phyloP scores from a whole-genome alignment of 2,329 filamentous ascomycete species.

The Drechslerella dactyloides region DNA sequence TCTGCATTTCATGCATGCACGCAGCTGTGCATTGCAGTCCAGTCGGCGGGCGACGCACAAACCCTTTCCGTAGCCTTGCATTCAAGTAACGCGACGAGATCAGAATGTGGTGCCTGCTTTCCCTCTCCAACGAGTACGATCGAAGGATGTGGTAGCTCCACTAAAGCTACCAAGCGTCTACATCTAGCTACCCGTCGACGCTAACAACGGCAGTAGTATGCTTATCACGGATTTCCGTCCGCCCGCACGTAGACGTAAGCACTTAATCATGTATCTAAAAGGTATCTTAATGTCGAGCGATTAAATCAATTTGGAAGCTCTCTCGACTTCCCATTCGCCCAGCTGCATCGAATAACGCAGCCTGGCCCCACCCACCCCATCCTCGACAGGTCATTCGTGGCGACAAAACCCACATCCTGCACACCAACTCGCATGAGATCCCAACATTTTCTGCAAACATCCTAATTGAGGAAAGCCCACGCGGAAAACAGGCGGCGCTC shows the following conservation, averaged over 20 bases:
- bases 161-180: background rate
- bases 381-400: background rate
- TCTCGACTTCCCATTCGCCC: background rate
- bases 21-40: background rate
- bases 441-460: slow-evolving; percentile 1
- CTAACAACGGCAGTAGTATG: background rate
- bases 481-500: slow-evolving; percentile 26
- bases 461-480: slow-evolving; percentile 39
- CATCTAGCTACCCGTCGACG: background rate
- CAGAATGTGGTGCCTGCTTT: slow-evolving; percentile 38
- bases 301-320: background rate
- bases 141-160: background rate
- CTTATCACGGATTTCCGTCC: background rate
- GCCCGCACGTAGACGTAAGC: background rate
- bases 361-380: slow-evolving; percentile 1
- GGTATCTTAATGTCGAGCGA: background rate
- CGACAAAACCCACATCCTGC: background rate
- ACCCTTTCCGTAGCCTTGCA: slow-evolving; percentile 24
- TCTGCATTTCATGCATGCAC: slow-evolving; percentile 41
- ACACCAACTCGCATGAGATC: background rate
- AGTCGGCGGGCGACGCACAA: slow-evolving; percentile 13
- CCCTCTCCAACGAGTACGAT: slow-evolving; percentile 9
- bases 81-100: slow-evolving; percentile 24
- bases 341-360: slow-evolving; percentile 1
- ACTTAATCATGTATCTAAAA: background rate